A percentile compares a stretch with the other conserved stretches of the same genome.
phyloP scores from a whole-genome alignment of 2,329 filamentous ascomycete genomes.

The Sphaerulina populicola region DNA sequence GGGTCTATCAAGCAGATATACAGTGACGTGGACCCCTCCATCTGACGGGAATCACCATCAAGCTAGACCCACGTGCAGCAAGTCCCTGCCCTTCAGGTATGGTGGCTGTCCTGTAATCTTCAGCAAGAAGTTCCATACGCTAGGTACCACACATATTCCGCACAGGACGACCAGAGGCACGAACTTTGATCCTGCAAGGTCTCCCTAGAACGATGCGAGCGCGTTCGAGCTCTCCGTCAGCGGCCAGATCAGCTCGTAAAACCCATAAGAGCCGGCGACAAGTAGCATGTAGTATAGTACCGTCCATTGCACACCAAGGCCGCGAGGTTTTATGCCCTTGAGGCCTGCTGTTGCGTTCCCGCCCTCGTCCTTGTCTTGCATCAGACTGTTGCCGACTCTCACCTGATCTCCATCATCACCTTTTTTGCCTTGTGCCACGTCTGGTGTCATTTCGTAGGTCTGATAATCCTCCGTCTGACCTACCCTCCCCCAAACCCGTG shows the following conservation, averaged over 20 bases:
- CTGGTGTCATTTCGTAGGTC: constrained; percentile 21
- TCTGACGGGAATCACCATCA: neutral
- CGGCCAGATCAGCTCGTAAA: constrained; percentile 61
- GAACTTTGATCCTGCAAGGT: neutral
- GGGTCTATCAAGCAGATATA: neutral
- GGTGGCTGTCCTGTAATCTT: neutral
- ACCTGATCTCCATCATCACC: constrained; percentile 18
- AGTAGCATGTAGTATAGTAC: constrained; percentile 71
- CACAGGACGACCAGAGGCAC: neutral
- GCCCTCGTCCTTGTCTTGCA: constrained; percentile 23
- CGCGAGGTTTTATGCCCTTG: constrained; percentile 14
- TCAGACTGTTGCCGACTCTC: neutral
- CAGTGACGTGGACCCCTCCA: neutral
- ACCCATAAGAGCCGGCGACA: constrained; percentile 60
- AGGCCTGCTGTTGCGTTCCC: neutral
- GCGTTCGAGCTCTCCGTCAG: constrained; percentile 58
- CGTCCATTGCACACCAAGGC: constrained; percentile 54
- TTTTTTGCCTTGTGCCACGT: constrained; percentile 28
- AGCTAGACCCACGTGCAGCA: neutral
- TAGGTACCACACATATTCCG: neutral
- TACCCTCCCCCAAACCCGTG: constrained; percentile 73
- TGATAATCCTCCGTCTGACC: constrained; percentile 41
- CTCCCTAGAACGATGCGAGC: constrained; percentile 31
- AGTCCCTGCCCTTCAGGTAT: neutral
- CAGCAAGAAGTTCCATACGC: neutral